A percentile compares a stretch with the other conserved stretches of the same genome.
Evolutionary conservation across 2,329 filamentous ascomycete species (phyloP).

Genomic region (Coniosporium tulheliwenetii): DNA sequence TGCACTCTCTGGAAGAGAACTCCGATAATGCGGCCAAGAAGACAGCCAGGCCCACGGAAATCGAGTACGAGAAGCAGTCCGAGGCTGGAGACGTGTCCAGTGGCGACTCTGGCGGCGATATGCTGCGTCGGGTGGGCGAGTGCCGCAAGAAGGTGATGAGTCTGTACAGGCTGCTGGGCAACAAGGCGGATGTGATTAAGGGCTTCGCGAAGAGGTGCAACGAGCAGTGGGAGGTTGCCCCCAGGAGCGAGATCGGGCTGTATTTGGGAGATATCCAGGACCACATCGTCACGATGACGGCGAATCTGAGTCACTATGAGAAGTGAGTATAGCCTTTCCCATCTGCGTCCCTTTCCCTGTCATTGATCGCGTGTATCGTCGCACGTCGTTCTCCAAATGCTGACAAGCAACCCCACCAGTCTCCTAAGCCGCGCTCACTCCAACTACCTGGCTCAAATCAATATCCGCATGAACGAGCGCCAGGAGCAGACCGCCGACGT

Average conservation of each 20-base stretch:
- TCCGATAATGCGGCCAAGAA: constrained; percentile 6
- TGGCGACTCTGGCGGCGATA: constrained; percentile 46
- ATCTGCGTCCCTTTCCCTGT: too few relatives aligned
- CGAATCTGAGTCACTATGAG: constrained; percentile 89
- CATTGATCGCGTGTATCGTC: too few relatives aligned
- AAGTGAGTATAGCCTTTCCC: constrained; percentile 44
- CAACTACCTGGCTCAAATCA: constrained; percentile 98
- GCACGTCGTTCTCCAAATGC: not conserved
- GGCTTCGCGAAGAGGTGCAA: constrained; percentile 97
- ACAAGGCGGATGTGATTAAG: constrained; percentile 98
- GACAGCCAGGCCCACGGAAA: constrained; percentile 4
- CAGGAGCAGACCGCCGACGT: constrained; percentile 93
- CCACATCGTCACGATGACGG: constrained; percentile 98
- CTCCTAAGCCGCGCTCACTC: constrained; percentile 81
- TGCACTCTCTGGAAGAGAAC: constrained; percentile 43
- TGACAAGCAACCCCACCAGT: constrained; percentile 25
- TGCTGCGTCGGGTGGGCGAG: constrained; percentile 84
- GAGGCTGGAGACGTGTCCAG: constrained; percentile 25
- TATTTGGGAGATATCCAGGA: constrained; percentile 98
- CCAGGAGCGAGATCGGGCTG: constrained; percentile 87
- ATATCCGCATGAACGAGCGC: constrained; percentile 96
- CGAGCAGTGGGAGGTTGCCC: constrained; percentile 93
- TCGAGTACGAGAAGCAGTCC: constrained; percentile 13
- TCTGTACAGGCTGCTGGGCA: constrained; percentile 79
- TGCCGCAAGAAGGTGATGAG: constrained; percentile 97